These are phyloP conservation scores for Tolypocladium amazonense DNA, from an alignment of 2,329 filamentous ascomycete genomes.

Conservation along the genomic window DNA sequence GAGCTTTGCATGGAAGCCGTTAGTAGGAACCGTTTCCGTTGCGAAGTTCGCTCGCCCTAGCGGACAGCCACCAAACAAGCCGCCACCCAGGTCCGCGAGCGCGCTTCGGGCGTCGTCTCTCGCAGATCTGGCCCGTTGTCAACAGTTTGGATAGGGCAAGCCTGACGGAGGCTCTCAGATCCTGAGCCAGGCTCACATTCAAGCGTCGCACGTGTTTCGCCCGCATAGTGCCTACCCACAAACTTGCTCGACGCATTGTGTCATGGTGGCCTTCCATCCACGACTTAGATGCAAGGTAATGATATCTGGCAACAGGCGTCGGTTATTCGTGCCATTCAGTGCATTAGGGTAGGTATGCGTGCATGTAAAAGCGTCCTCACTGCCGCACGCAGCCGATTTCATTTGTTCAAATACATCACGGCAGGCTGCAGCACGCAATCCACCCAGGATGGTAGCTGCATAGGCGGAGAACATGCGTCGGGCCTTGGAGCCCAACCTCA, in stretches of 20 bases:
- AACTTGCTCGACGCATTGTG: not conserved
- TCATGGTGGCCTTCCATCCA: no score
- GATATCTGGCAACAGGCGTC: not conserved
- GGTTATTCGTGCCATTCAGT: not conserved
- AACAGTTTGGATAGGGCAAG: not conserved
- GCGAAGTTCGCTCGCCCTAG: not conserved
- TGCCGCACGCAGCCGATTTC: not conserved
- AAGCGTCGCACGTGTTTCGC: not conserved
- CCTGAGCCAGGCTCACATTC: no score
- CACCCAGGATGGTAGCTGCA: not conserved
- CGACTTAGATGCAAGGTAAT: not conserved
- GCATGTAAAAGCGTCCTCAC: not conserved
- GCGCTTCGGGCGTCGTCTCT: not conserved
- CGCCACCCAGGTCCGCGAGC: not conserved
- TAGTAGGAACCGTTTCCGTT: not conserved
- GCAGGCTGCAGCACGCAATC: not conserved
- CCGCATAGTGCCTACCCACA: not conserved
- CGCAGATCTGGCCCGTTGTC: not conserved
- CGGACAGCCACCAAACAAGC: no score
- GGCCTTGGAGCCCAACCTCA: conserved; percentile 4
- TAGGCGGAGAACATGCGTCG: conserved; percentile 1
- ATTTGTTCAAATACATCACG: not conserved
- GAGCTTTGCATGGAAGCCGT: no score
- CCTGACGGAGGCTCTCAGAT: no score
- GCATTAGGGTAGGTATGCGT: not conserved